phyloP scores from a whole-genome alignment of 2,329 filamentous ascomycete genomes.

The Elsinoe batatas region DNA sequence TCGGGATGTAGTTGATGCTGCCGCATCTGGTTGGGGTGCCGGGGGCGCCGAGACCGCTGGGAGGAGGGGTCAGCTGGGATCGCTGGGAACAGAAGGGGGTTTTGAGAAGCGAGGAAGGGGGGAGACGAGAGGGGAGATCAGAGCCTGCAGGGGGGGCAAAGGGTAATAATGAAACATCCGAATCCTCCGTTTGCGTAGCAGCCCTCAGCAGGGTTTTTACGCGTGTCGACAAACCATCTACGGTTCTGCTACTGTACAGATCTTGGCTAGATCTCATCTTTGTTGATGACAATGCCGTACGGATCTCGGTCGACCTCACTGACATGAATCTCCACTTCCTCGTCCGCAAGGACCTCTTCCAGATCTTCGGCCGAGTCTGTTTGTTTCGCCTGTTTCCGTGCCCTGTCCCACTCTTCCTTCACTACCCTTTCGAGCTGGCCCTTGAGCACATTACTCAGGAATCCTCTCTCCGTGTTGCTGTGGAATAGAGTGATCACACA shows the following conservation, averaged over 20 bases:
- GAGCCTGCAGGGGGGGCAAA: too few relatives aligned
- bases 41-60: not conserved
- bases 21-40: not conserved
- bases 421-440: conserved; percentile 53
- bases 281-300: conserved; percentile 59
- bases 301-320: conserved; percentile 80
- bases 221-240: not conserved
- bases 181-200: too few relatives aligned
- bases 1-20: not conserved
- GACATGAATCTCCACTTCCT: conserved; percentile 55
- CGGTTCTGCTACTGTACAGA: not conserved
- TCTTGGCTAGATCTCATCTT: conserved; percentile 21
- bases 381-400: conserved; percentile 34
- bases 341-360: conserved; percentile 42
- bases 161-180: too few relatives aligned
- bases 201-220: too few relatives aligned
- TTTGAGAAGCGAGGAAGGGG: too few relatives aligned
- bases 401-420: conserved; percentile 43
- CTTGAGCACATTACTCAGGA: conserved; percentile 61
- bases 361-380: conserved; percentile 30
- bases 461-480: conserved; percentile 83
- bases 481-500: conserved; percentile 82
- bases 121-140: too few relatives aligned
- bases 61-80: too few relatives aligned
- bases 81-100: too few relatives aligned